Evolutionary conservation across 2,329 filamentous ascomycete species (phyloP), one percentile per base, ranked within the genome.

Genomic region (Apiospora sp.): DNA sequence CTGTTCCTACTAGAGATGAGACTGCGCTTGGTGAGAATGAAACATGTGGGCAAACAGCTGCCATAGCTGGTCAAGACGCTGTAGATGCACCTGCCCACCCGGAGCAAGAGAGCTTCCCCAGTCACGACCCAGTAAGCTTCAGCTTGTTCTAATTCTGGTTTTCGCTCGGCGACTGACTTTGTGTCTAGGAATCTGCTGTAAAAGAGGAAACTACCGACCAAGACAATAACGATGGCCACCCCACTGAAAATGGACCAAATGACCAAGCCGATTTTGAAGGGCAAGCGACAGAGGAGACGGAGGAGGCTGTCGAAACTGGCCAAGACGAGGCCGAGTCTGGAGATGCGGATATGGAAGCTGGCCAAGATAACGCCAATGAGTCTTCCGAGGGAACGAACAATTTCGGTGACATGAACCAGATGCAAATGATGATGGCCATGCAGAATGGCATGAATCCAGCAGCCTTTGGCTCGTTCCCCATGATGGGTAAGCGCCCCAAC

Each of bases 401-500:
- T 64, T 64, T 64, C 79, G 90, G 88, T 72, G 91, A 92, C 78
- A 91, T 93, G 82, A 92, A 91, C 79, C 91, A 93, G 86, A 94
- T 95, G 91, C 92, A 94, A 82, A 90, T 90, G 91, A 90, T 94
- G 92, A 92, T 93, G 91, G 86, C 90, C 83, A 89, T 94, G 92
- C 88, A 93, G 83, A 89, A 92, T 78, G 89, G 89, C 76, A 91
- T 92, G 88, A 85, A 85, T 64, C 81, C 86, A 43, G 86, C 84
- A 76, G 83, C 83, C 2, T 91, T 91, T 78, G 86, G 86, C 72
- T 85, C 84, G 74, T 92, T 92, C 79, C 87, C 92, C 71, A 94
- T 96, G 91, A 98, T 98, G 93, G 93, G 95, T 98, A 90, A 81
- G 93, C 87, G 22, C 10, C 44, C 68, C 13, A 44, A 8, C 37